Evolutionary conservation across 352 stramenopile genomes (phyloP), one percentile per base, ranked within the genome.

Genomic region (Pythium brassicae): DNA sequence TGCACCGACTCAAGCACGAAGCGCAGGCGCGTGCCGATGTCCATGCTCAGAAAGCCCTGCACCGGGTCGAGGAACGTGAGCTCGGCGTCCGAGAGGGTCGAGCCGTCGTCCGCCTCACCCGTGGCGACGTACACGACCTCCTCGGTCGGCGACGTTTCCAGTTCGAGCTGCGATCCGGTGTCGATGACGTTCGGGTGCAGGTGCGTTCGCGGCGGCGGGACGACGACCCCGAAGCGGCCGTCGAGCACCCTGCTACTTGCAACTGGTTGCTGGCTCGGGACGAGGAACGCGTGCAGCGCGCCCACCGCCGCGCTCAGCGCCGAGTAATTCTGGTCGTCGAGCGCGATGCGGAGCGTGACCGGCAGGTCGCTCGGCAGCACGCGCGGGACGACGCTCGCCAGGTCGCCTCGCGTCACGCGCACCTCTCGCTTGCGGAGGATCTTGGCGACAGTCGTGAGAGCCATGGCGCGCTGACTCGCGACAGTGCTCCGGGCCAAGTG

Each of bases 401-500:
- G 5, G 49, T 64, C 58, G 26, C 50, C 27, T 8, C 74, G 51
- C 0, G 68, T 46, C 23, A 82, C 65, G 12, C 63, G 62, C 5
- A 65, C 43, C n/a, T 74, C 59, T 11, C 72, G 70, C 34, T 80
- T 71, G 10, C 50, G 59, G 27, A 94, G 54, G 34, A 92, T 72
- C 52, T 91, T 92, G 11, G 69, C 66, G 48, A 94, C 65, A 0
- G 85, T 74, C 25, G 62, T 61, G 3, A 92, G 65, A 4, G 82
- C 76, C 69, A 94, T 76, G 3, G 80, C 68, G 10, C 80, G 79
- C 25, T 94, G 84, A 22, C 76, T 90, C 9, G 79, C 68, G 9
- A 91, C 76, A 20, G 76, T 87, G 48, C 77, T 89, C 11, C 82
- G 78, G 4, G 84, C 78, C 11, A 94, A 66, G 9, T 88, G 75